Conservation (phyloP, 768 basidiomycete genomes). For the Gautieria morchelliformis region DNA sequence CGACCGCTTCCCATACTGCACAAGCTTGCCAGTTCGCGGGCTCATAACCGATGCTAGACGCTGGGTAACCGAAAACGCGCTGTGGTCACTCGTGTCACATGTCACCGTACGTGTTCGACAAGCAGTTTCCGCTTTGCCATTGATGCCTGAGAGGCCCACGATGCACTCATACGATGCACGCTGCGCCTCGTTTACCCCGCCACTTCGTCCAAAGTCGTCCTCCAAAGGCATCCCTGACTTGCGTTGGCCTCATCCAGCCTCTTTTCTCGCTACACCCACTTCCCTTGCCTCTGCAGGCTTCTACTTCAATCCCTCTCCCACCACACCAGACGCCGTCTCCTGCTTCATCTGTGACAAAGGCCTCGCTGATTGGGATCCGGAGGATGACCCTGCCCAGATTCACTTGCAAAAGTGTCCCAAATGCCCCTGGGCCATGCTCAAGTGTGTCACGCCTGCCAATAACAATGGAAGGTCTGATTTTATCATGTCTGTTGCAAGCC, state of each 20-base stretch:
- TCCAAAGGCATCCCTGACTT: constrained; percentile 29
- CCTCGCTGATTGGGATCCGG: constrained; percentile 74
- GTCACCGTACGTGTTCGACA: not conserved
- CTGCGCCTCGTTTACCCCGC: constrained; percentile 58
- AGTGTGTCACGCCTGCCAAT: constrained; percentile 57
- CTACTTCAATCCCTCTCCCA: constrained; percentile 62
- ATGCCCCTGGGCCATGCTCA: constrained; percentile 75
- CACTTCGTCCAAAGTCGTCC: constrained; percentile 44
- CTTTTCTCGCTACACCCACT: constrained; percentile 60
- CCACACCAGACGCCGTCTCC: constrained; percentile 63
- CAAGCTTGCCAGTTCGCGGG: constrained; percentile 1
- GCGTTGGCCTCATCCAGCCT: constrained; percentile 62
- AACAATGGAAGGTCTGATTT: constrained; percentile 42
- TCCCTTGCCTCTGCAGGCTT: constrained; percentile 85
- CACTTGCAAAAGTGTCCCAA: constrained; percentile 61
- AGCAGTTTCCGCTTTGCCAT: not conserved
- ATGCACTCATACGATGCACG: constrained; percentile 52
- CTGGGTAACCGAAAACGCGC: not conserved
- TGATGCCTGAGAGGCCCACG: not conserved
- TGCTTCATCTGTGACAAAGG: constrained; percentile 82
- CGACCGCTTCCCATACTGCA: not conserved
- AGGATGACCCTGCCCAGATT: constrained; percentile 80
- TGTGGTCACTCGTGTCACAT: constrained; percentile 2
- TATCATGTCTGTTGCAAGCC: not conserved
- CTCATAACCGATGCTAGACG: not conserved